Base-by-base conservation (phyloP, 352 stramenopile genomes). In the Saprolegnia parasitica region DNA sequence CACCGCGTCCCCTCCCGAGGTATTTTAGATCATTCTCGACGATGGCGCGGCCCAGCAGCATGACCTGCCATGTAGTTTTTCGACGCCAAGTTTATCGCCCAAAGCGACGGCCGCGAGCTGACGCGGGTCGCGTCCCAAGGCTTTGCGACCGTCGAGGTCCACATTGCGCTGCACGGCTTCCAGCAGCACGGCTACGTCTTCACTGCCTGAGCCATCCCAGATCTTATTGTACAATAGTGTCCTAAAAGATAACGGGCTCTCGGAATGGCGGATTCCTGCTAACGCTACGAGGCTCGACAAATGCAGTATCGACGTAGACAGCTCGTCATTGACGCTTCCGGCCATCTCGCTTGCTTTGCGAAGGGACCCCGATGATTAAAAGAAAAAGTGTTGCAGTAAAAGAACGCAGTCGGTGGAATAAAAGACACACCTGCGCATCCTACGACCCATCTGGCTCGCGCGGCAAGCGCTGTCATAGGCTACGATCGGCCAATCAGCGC, bases 1-100 rank as follows among this genome's bases (percentile, higher is more conserved):
- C 50, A 87, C 79, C 10, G 93, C 86, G 4, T 91, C 90, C 0
- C 85, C 83, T 32, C 89, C 91, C 26, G 93, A 89, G 72, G 77
- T 80, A 65, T 1, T 61, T 46, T 0, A 1, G 21, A 9, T 46
- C 37, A n/a, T n/a, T n/a, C n/a, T n/a, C n/a, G n/a, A n/a, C n/a
- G n/a, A n/a, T n/a, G n/a, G n/a, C n/a, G n/a, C n/a, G n/a, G 11
- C 6, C 13, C 16, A 39, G 23, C 39, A 54, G 3, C 20, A 50
- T 32, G 4, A 66, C 20, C 18, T 72, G 18, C 6, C 49, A 63
- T 65, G 23, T 52, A 97, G 76, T 98, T 97, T 76, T 97, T 93
- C 56, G 84, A 93, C 71, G 79, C 83, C 16, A 91, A 88, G 54
- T 93, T 93, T 66, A 71, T 93, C 46, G 74, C 86, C 2, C 77